Evolutionary conservation across 2,329 filamentous ascomycete species (phyloP), one percentile per base, ranked within the genome.

Genomic region (Verticillium nubilum): DNA sequence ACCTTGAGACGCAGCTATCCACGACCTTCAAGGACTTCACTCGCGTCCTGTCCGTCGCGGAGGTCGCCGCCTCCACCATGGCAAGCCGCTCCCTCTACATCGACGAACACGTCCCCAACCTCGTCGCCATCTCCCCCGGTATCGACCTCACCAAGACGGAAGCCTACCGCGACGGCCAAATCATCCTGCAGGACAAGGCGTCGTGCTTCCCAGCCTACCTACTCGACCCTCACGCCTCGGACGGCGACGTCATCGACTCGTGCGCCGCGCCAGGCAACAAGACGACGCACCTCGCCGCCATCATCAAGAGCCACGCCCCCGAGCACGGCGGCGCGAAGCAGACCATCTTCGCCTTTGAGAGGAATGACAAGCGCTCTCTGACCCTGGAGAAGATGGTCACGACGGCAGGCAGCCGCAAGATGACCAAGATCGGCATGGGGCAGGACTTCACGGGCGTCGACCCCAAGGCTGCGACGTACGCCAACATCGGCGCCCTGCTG

Each of bases 231-330:
- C 76, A 76, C 0, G 76, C 85, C 9, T 78, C 84, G 60, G 84
- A 88, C 64, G 91, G 91, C 26, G 86, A 95, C 68, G 79, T 96
- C 9, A 85, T 98, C n/a, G 95, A 99, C 73, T 91, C 91, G 0
- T 98, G 94, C 71, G 91, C 95, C 0, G 95, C 95, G 0, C 95
- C 95, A 1, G 95, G 95, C 5, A 99, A 99, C 73, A 99, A 99
- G 76, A 98, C 95, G 1, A 98, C 94, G 7, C 95, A 98, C 72
- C 76, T 96, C 54, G 92, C 93, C 0, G 89, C 92, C 2, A 85
- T 97, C 4, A 69, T 95, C 55, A 78, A 72, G 57, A 76, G 73
- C 55, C 75, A 75, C 57, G 70, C 70, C 3, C 72, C 73, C 0
- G 76, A 74, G 47, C 72, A 70, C 61, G 70, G 69, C 23, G 72